These are phyloP conservation scores for Xanthoparmelia taractica DNA, from an alignment of 495 filamentous ascomycete species.

Conservation along the genomic window DNA sequence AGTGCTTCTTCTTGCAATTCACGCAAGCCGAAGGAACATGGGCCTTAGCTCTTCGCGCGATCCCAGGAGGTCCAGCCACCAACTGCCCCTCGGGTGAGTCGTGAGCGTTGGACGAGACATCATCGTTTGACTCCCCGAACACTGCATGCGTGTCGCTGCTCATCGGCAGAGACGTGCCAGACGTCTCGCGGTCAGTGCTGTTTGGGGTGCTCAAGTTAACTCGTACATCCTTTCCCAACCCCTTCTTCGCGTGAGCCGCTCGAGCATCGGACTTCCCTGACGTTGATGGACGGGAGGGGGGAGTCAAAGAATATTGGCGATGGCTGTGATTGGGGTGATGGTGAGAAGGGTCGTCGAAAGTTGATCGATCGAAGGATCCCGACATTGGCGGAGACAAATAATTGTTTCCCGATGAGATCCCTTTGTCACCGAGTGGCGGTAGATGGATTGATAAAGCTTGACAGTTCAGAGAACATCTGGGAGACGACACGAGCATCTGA, in stretches of 20 bases:
- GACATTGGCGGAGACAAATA: constrained; percentile 30
- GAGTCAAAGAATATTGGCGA: constrained; percentile 20
- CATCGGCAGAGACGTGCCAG: constrained; percentile 15
- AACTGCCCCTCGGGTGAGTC: constrained; percentile 26
- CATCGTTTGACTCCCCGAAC: constrained; percentile 22
- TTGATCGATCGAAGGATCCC: constrained; percentile 25
- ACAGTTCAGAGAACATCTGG: constrained; percentile 26
- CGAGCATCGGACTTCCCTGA: constrained; percentile 1
- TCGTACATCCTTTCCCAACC: constrained; percentile 20
- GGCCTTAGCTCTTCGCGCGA: constrained; percentile 74
- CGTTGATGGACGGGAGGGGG: constrained; percentile 18
- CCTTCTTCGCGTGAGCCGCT: constrained; percentile 16
- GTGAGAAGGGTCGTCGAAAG: constrained; percentile 22
- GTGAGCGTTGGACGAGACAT: constrained; percentile 20
- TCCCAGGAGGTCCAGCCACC: constrained; percentile 24
- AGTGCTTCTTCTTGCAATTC: constrained; percentile 94
- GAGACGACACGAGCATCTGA: constrained; percentile 27
- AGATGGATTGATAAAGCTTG: constrained; percentile 27
- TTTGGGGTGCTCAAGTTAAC: constrained; percentile 24
- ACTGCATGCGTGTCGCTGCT: constrained; percentile 11
- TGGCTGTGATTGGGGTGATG: constrained; percentile 18
- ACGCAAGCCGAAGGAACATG: constrained; percentile 96
- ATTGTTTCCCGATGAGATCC: constrained; percentile 14
- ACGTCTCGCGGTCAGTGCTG: constrained; percentile 21
- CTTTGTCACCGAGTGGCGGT: constrained; percentile 23